A percentile compares a stretch with the other conserved stretches of the same genome.
These are phyloP conservation scores for Escallonia herrerae DNA, from an alignment of 129 eudicot species.

Conservation along the genomic window DNA sequence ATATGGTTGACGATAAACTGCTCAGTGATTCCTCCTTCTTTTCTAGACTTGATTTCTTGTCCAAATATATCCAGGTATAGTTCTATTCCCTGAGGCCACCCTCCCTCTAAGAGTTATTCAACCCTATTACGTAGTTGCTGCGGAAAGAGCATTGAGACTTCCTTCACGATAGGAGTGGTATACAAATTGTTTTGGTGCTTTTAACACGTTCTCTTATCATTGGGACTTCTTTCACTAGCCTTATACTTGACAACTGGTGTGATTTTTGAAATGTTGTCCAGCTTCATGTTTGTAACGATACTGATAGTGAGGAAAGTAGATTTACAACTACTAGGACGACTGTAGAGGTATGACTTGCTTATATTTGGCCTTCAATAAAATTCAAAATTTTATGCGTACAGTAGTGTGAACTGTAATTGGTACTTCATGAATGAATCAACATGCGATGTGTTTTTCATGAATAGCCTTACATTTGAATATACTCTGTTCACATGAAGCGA, in stretches of 20 bases:
- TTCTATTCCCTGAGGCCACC: constrained; percentile 86
- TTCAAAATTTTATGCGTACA: too few relatives aligned
- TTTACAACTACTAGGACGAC: constrained; percentile 78
- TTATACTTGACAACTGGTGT: constrained; percentile 5
- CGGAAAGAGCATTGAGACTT: constrained; percentile 62
- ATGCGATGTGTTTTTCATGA: too few relatives aligned
- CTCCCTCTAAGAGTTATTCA: constrained; percentile 79
- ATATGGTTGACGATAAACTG: too few relatives aligned
- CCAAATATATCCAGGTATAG: constrained; percentile 52
- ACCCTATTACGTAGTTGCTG: constrained; percentile 59
- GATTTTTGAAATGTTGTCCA: constrained; percentile 17
- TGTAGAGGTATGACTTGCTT: constrained; percentile 57
- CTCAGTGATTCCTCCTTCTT: neutral
- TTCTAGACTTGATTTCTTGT: neutral
- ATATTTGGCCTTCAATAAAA: too few relatives aligned
- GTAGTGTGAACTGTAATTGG: too few relatives aligned
- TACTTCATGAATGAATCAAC: too few relatives aligned
- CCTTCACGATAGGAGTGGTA: constrained; percentile 88
- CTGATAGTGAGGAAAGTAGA: constrained; percentile 43
- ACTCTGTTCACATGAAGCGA: too few relatives aligned
- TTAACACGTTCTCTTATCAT: neutral
- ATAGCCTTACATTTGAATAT: too few relatives aligned
- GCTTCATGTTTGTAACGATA: constrained; percentile 70
- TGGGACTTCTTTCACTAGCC: neutral
- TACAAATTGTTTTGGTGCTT: constrained; percentile 12